Conservation (phyloP, 768 basidiomycete genomes). For the Mycena alexandri region DNA sequence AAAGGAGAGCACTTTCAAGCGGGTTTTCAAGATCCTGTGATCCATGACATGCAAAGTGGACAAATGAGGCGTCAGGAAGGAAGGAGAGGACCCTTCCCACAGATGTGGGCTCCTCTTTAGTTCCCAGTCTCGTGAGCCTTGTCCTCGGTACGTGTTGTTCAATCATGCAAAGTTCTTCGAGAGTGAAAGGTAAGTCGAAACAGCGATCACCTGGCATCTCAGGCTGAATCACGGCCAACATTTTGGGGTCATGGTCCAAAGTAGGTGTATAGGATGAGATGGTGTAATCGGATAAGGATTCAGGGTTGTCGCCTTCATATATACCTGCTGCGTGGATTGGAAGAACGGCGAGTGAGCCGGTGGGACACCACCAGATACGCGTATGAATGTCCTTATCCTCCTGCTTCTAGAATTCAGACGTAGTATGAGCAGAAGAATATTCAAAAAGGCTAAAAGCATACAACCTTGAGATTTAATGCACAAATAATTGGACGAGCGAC, state of each 20-base stretch:
- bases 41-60: constrained; percentile 20
- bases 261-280: constrained; percentile 16
- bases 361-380: constrained; percentile 20
- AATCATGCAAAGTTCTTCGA: constrained; percentile 13
- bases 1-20: constrained; percentile 16
- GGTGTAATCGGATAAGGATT: constrained; percentile 16
- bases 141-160: constrained; percentile 12
- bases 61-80: constrained; percentile 14
- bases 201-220: constrained; percentile 12
- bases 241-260: constrained; percentile 16
- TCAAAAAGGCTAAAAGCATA: constrained; percentile 1
- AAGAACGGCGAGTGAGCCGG: constrained; percentile 7
- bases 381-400: constrained; percentile 7
- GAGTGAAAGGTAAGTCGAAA: constrained; percentile 13
- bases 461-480: constrained; percentile 13
- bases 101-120: constrained; percentile 10
- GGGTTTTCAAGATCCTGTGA: constrained; percentile 16
- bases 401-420: constrained; percentile 15
- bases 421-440: constrained; percentile 12
- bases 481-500: constrained; percentile 7
- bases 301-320: constrained; percentile 11
- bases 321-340: constrained; percentile 17
- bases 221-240: constrained; percentile 13
- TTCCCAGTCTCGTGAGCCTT: constrained; percentile 8
- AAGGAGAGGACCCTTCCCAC: constrained; percentile 14